These are phyloP conservation scores for Suhomyces pyralidae DNA, from an alignment of 805 yeast genomes.

Conservation along the genomic window DNA sequence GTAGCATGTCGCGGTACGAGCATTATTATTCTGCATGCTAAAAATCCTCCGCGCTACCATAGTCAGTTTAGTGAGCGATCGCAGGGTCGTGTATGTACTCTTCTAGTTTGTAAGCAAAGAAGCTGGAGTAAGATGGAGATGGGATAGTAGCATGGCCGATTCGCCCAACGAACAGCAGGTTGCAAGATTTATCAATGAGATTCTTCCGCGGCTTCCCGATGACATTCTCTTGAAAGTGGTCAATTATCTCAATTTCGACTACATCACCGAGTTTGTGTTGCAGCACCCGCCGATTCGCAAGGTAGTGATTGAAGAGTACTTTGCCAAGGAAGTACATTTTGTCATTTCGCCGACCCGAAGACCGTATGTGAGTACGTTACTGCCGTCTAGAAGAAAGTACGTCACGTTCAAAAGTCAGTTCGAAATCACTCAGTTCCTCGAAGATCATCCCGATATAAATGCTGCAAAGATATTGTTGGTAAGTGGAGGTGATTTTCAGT, in stretches of 20 bases:
- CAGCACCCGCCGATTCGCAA: constrained; percentile 15
- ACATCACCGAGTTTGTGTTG: constrained; percentile 24
- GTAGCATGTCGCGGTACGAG: background rate
- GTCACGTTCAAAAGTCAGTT: constrained; percentile 21
- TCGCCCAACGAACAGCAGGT: constrained; percentile 1
- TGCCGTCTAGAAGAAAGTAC: constrained; percentile 5
- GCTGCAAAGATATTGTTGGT: constrained; percentile 27
- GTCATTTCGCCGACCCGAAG: constrained; percentile 29
- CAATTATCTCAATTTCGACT: constrained; percentile 16
- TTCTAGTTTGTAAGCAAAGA: background rate
- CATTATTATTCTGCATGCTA: background rate
- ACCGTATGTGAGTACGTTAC: constrained; percentile 13
- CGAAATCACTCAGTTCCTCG: constrained; percentile 32
- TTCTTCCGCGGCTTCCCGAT: constrained; percentile 19
- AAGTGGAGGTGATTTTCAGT: constrained; percentile 30
- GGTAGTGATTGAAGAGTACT: constrained; percentile 24
- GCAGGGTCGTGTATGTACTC: background rate
- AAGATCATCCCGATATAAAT: constrained; percentile 23
- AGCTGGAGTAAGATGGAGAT: background rate
- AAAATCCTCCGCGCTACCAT: no score
- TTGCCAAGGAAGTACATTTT: constrained; percentile 31
- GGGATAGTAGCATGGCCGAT: background rate
- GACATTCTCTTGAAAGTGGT: constrained; percentile 19
- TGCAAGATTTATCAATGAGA: constrained; percentile 5
- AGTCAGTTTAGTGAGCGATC: no score